Conservation (phyloP, 2,329 filamentous ascomycete genomes). For the Tolypocladium guangdongense region DNA sequence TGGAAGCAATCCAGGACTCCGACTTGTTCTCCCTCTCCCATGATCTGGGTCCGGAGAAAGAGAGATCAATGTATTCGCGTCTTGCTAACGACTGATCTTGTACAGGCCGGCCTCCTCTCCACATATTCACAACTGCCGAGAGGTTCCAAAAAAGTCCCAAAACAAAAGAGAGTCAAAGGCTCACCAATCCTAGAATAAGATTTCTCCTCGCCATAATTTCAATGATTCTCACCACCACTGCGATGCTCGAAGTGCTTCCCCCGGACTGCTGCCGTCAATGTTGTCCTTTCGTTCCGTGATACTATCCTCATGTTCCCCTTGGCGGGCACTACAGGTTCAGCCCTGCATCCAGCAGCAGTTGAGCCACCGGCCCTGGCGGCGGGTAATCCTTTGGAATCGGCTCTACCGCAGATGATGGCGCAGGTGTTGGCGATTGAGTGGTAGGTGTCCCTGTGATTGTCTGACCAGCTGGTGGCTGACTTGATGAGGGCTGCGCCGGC, state of each 20-base stretch:
- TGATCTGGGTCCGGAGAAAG: background rate
- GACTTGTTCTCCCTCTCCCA: too few species aligned
- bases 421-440: background rate
- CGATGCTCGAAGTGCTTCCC: background rate
- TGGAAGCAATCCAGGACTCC: too few species aligned
- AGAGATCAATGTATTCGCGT: background rate
- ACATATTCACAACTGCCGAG: slow-evolving; percentile 2
- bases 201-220: background rate
- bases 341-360: background rate
- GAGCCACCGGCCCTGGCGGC: background rate
- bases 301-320: background rate
- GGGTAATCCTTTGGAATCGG: background rate
- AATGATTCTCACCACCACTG: background rate
- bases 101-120: slow-evolving; percentile 1
- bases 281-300: background rate
- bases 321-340: background rate
- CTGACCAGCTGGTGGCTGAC: background rate
- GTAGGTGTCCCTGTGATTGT: background rate
- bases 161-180: background rate
- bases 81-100: background rate
- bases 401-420: background rate
- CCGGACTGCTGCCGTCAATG: background rate
- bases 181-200: background rate
- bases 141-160: slow-evolving; percentile 4
- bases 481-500: too few species aligned